A percentile compares a stretch with the other conserved stretches of the same genome.
phyloP scores from a whole-genome alignment of 1,139 yeast species.

The Protomyces inundatus region DNA sequence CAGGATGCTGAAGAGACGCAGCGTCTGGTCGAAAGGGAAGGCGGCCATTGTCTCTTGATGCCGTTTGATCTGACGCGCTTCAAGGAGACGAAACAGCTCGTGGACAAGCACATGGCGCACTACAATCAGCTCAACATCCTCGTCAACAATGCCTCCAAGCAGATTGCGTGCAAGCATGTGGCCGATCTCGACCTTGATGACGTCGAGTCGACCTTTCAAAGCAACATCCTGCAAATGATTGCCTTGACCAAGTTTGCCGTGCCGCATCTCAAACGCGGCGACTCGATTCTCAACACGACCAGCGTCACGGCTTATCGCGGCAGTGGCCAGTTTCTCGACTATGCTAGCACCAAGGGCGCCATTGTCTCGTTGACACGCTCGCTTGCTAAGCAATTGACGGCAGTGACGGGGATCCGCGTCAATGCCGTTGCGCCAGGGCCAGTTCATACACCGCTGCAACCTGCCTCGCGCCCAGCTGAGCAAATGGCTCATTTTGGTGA shows the following conservation, averaged over 20 bases:
- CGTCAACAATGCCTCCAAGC: slow-evolving; percentile 67
- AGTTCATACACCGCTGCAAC: slow-evolving; percentile 51
- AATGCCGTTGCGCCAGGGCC: slow-evolving; percentile 71
- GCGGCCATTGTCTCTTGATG: slow-evolving; percentile 17
- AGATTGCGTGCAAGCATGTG: slow-evolving; percentile 51
- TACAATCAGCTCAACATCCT: slow-evolving; percentile 76
- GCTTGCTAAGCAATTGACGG: slow-evolving; percentile 56
- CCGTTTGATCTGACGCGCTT: slow-evolving; percentile 15
- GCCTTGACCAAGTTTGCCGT: slow-evolving; percentile 25
- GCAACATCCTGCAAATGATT: slow-evolving; percentile 37
- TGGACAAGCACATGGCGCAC: slow-evolving; percentile 56
- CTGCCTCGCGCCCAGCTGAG: slow-evolving; percentile 24
- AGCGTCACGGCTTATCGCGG: slow-evolving; percentile 27
- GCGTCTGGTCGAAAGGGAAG: slow-evolving; percentile 24
- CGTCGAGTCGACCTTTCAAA: slow-evolving; percentile 79
- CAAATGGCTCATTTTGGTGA: slow-evolving; percentile 23
- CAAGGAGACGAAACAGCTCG: slow-evolving; percentile 46
- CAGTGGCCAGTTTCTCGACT: slow-evolving; percentile 22
- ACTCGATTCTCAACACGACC: slow-evolving; percentile 23
- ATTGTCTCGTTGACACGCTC: slow-evolving; percentile 48
- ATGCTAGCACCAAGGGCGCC: slow-evolving; percentile 27
- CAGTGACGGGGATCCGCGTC: slow-evolving; percentile 48
- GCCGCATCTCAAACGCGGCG: slow-evolving; percentile 21
- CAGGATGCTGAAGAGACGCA: slow-evolving; percentile 26
- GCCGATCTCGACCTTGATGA: slow-evolving; percentile 79